phyloP scores from a whole-genome alignment of 2,329 filamentous ascomycete species.

The Raffaelea ambrosiae region DNA sequence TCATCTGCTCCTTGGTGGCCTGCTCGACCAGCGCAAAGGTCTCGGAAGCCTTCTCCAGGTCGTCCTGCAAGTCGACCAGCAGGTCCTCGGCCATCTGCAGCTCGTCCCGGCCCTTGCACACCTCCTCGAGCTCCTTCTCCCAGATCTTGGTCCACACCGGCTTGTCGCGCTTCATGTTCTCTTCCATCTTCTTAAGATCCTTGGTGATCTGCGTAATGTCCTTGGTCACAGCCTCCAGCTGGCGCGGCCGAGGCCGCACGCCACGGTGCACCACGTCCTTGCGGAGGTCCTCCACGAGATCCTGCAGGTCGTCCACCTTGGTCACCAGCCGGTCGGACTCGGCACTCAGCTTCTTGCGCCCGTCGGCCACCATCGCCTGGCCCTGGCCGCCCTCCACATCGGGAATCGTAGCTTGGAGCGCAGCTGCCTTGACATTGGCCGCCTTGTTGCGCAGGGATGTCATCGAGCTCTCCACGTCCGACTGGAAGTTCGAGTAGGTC shows the following conservation, averaged over 20 bases:
- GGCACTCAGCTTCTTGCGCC: constrained; percentile 76
- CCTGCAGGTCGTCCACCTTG: constrained; percentile 94
- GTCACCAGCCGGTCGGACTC: constrained; percentile 88
- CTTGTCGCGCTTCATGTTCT: constrained; percentile 85
- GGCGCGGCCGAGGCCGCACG: constrained; percentile 80
- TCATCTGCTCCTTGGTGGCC: constrained; percentile 95
- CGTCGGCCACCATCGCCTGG: constrained; percentile 72
- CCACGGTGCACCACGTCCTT: constrained; percentile 94
- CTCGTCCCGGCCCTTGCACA: constrained; percentile 91
- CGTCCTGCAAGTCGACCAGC: constrained; percentile 83
- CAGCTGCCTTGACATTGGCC: constrained; percentile 65
- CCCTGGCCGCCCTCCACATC: constrained; percentile 70
- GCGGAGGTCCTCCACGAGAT: constrained; percentile 89
- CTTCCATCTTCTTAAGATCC: constrained; percentile 89
- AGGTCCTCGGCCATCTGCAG: constrained; percentile 95
- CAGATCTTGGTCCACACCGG: constrained; percentile 98
- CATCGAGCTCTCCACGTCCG: constrained; percentile 86
- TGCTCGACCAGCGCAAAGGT: constrained; percentile 95
- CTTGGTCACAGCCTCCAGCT: constrained; percentile 82
- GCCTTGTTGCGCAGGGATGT: constrained; percentile 74
- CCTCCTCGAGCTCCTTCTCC: constrained; percentile 94
- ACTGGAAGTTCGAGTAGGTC: constrained; percentile 84
- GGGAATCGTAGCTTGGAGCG: constrained; percentile 62
- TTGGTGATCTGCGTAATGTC: constrained; percentile 74
- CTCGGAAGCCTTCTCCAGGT: constrained; percentile 87